A percentile compares a stretch with the other conserved stretches of the same genome.
Evolutionary conservation across 441 rosid species (phyloP).

Genomic region (Gossypium aridum): DNA sequence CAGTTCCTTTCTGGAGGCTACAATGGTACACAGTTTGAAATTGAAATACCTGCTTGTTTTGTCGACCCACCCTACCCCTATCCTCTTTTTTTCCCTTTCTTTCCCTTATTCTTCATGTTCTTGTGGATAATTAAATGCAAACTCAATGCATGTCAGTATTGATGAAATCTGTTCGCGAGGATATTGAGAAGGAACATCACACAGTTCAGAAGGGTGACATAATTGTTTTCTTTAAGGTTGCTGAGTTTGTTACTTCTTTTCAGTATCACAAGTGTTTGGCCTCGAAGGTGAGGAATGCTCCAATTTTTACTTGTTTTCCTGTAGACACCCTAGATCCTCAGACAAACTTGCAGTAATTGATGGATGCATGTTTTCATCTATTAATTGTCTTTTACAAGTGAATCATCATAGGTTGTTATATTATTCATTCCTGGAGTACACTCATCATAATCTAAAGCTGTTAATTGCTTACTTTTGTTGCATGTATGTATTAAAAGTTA

Average conservation of each 20-base stretch:
- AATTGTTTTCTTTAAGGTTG: constrained; percentile 71
- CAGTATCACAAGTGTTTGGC: constrained; percentile 60
- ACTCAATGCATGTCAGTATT: constrained; percentile 45
- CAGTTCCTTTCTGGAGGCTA: constrained; percentile 87
- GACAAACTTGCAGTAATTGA: neutral
- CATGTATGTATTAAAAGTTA: neutral
- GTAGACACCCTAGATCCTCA: neutral
- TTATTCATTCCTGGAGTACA: neutral
- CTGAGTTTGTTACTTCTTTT: constrained; percentile 75
- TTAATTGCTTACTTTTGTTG: neutral
- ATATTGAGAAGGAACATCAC: constrained; percentile 84
- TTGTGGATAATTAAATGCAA: constrained; percentile 20
- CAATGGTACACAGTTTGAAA: constrained; percentile 51
- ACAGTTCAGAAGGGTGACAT: constrained; percentile 78
- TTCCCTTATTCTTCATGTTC: neutral
- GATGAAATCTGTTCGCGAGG: constrained; percentile 80
- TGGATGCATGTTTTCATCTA: neutral
- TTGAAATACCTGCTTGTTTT: constrained; percentile 9
- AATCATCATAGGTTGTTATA: neutral
- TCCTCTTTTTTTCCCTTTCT: neutral
- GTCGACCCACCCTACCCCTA: neutral
- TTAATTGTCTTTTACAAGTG: neutral
- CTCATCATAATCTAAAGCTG: neutral
- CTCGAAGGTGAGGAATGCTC: constrained; percentile 51
- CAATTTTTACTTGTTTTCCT: neutral